Conservation (phyloP, 306 rosid genomes). For the Amphicarpaea edgeworthii region DNA sequence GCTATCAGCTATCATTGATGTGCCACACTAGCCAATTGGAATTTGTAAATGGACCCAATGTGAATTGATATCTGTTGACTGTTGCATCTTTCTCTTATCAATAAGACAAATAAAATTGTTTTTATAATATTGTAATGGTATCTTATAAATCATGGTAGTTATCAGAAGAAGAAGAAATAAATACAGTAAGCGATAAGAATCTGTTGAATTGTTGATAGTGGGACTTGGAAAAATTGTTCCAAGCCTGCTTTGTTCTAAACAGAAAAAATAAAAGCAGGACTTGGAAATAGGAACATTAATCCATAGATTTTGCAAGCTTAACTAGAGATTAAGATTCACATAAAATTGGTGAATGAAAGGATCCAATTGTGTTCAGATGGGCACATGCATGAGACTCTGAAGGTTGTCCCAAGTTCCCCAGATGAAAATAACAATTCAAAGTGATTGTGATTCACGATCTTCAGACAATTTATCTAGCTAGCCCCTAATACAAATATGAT, state of each 20-base stretch:
- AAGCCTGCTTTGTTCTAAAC: background rate
- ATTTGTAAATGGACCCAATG: slow-evolving; percentile 40
- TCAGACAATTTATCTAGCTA: slow-evolving; percentile 25
- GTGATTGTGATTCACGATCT: slow-evolving; percentile 41
- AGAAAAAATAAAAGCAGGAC: background rate
- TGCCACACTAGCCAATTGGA: slow-evolving; percentile 44
- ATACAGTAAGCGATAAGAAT: background rate
- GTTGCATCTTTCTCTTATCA: slow-evolving; percentile 29
- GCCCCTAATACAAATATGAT: slow-evolving; percentile 29
- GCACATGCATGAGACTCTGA: slow-evolving; percentile 39
- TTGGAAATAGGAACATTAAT: slow-evolving; percentile 12
- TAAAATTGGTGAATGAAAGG: slow-evolving; percentile 33
- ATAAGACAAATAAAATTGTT: slow-evolving; percentile 33
- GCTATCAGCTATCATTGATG: slow-evolving; percentile 38
- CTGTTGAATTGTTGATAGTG: background rate
- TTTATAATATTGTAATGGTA: slow-evolving; percentile 12
- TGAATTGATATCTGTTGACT: slow-evolving; percentile 35
- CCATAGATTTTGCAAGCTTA: slow-evolving; percentile 3
- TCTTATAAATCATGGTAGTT: background rate
- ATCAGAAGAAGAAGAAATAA: slow-evolving; percentile 1
- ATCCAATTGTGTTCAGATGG: slow-evolving; percentile 11
- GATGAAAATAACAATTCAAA: slow-evolving; percentile 54
- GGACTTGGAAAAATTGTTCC: background rate
- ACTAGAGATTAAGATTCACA: background rate
- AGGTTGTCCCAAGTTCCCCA: slow-evolving; percentile 47